These are phyloP conservation scores for Globisporangium mamillatum DNA, from an alignment of 352 stramenopile species.

Conservation along the genomic window DNA sequence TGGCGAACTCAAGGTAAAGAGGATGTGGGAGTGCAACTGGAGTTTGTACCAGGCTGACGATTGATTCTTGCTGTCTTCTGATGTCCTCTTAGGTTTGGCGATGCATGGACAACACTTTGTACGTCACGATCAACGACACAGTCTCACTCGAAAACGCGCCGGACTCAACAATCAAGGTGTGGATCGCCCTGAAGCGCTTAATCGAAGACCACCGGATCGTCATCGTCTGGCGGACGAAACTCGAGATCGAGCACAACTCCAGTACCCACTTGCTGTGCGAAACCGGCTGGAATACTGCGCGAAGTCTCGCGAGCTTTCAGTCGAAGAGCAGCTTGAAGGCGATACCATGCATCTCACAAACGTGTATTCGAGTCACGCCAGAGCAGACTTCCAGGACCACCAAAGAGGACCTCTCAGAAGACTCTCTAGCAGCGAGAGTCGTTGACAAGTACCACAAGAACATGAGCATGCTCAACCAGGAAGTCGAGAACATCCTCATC, in stretches of 20 bases:
- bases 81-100: background rate
- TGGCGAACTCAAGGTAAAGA: background rate
- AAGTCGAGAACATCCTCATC: background rate
- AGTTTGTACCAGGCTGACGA: background rate
- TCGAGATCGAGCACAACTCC: background rate
- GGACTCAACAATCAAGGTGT: background rate
- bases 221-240: background rate
- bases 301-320: background rate
- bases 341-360: background rate
- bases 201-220: background rate
- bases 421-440: background rate
- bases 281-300: background rate
- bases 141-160: background rate
- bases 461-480: background rate
- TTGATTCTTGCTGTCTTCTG: background rate
- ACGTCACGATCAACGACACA: background rate
- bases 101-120: background rate
- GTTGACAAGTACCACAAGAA: background rate
- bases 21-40: background rate
- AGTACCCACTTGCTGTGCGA: background rate
- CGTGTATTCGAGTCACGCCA: background rate
- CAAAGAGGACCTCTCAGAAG: background rate
- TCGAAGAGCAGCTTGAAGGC: background rate
- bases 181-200: background rate
- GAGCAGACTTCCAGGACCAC: background rate